These are phyloP conservation scores for Arachnomyces sp. DNA, from an alignment of 2,329 filamentous ascomycete species.

Conservation along the genomic window DNA sequence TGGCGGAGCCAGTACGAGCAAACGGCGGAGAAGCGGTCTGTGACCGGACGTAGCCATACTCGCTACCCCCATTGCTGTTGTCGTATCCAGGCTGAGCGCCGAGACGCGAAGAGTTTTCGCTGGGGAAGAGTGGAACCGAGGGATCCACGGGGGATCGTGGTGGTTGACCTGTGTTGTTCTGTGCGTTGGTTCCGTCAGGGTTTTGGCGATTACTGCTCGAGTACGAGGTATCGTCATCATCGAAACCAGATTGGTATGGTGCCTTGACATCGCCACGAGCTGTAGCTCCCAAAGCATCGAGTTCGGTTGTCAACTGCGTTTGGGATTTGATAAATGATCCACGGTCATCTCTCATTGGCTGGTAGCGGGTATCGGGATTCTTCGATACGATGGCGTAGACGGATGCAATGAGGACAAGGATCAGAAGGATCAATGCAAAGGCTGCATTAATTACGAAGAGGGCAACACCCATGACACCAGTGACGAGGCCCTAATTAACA, in stretches of 20 bases:
- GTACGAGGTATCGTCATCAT: conserved; percentile 65
- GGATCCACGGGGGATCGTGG: conserved; percentile 44
- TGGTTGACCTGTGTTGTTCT: conserved; percentile 27
- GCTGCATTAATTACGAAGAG: conserved; percentile 83
- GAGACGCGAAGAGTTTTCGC: conserved; percentile 31
- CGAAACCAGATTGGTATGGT: conserved; percentile 55
- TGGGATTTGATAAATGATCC: conserved; percentile 97
- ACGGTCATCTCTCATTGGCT: conserved; percentile 92
- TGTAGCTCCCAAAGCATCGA: conserved; percentile 82
- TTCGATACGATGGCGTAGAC: conserved; percentile 77
- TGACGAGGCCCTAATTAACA: conserved; percentile 58
- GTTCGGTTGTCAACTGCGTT: conserved; percentile 74
- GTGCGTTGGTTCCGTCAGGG: conserved; percentile 25
- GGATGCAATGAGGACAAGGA: conserved; percentile 73
- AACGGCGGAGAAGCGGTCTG: conserved; percentile 27
- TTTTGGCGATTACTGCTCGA: conserved; percentile 49
- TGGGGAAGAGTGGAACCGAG: conserved; percentile 41
- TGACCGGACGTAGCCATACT: conserved; percentile 13
- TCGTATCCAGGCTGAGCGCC: conserved; percentile 34
- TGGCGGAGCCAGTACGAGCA: conserved; percentile 22
- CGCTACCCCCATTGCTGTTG: conserved; percentile 12
- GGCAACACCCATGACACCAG: conserved; percentile 79
- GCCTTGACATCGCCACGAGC: conserved; percentile 70
- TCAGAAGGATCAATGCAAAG: conserved; percentile 72
- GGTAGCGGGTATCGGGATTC: conserved; percentile 90